phyloP scores from a whole-genome alignment of 345 rosid species.

The Eutrema heterophyllum region DNA sequence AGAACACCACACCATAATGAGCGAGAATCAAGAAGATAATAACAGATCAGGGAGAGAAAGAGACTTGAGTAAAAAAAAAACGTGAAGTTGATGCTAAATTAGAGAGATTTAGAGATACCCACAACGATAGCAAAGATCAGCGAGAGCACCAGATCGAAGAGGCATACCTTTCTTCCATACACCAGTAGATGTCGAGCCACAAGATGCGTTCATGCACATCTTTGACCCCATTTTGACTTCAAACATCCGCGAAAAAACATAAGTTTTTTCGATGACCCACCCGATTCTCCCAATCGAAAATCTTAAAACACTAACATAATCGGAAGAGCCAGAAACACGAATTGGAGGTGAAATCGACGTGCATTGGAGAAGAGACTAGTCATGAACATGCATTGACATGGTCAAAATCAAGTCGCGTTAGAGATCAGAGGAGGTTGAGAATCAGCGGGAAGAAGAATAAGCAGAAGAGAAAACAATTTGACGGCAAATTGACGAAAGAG shows the following conservation, averaged over 20 bases:
- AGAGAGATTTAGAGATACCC: conserved; percentile 46
- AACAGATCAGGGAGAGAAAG: background rate
- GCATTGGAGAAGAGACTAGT: conserved; percentile 13
- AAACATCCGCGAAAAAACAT: too few relatives aligned
- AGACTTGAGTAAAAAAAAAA: background rate
- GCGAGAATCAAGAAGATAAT: background rate
- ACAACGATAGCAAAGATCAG: conserved; percentile 77
- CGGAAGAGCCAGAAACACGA: background rate
- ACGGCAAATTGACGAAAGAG: conserved; percentile 19
- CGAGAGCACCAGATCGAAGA: conserved; percentile 73
- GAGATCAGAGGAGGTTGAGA: conserved; percentile 1
- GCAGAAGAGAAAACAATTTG: background rate
- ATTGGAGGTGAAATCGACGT: conserved; percentile 31
- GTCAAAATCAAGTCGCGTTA: conserved; percentile 11
- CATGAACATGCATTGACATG: conserved; percentile 36
- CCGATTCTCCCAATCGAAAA: conserved; percentile 2
- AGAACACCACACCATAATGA: background rate
- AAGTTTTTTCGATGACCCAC: background rate
- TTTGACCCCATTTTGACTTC: conserved; percentile 49
- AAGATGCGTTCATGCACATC: conserved; percentile 76
- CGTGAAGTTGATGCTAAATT: background rate
- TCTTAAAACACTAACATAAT: conserved; percentile 18
- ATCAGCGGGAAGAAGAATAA: background rate
- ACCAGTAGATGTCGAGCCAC: conserved; percentile 41
- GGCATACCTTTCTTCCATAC: conserved; percentile 90